Evolutionary conservation across 139 green algal genomes (phyloP).

Genomic region (Haematococcus lacustris): DNA sequence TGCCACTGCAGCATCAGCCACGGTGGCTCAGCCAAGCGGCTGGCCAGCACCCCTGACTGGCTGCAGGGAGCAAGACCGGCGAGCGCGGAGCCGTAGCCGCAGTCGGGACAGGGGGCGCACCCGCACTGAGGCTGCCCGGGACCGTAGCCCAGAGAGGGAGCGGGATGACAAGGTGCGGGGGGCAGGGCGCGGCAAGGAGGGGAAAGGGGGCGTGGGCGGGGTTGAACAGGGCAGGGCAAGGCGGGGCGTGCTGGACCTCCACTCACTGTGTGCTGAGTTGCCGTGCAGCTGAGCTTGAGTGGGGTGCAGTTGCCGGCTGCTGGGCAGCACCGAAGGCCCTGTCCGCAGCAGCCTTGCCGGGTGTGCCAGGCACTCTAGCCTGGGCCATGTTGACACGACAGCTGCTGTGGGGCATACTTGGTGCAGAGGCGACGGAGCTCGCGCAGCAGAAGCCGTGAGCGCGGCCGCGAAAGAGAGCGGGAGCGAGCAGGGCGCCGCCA

Average conservation of each 20-base stretch:
- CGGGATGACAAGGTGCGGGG: background rate
- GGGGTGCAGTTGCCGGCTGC: background rate
- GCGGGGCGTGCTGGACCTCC: background rate
- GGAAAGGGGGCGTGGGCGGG: background rate
- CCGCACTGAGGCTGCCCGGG: background rate
- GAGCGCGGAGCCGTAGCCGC: conserved; percentile 6
- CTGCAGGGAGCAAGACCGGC: background rate
- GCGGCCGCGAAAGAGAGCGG: conserved; percentile 1
- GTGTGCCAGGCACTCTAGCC: background rate
- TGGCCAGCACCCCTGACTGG: background rate
- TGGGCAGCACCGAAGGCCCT: background rate
- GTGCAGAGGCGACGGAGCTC: background rate
- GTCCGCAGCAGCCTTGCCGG: background rate
- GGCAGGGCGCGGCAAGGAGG: background rate
- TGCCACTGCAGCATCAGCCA: background rate
- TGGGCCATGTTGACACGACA: no score
- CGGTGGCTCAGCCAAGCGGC: background rate
- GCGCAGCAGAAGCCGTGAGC: background rate
- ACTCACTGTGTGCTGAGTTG: background rate
- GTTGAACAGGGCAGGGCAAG: background rate
- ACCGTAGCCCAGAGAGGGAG: no score
- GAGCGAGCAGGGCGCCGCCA: background rate
- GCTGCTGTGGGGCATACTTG: no score
- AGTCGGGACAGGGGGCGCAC: background rate
- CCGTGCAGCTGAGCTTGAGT: background rate